phyloP scores from a whole-genome alignment of 1,284 basidiomycete genomes.

The Melampsora occidentalis region DNA sequence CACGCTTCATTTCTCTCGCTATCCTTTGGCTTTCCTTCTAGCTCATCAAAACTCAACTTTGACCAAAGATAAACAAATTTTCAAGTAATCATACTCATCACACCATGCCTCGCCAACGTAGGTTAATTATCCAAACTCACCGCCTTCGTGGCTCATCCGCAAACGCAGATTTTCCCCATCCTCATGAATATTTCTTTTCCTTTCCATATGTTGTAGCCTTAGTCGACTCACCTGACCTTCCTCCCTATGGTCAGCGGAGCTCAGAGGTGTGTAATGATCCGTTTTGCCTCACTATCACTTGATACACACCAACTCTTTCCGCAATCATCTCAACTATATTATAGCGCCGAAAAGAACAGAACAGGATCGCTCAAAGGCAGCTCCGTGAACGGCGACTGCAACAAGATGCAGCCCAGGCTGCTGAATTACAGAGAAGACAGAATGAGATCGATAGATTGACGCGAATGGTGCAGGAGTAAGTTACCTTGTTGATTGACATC shows the following conservation, averaged over 20 bases:
- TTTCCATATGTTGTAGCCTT: conserved; percentile 24
- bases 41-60: not conserved
- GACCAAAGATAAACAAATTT: conserved; percentile 6
- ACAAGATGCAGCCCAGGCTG: conserved; percentile 40
- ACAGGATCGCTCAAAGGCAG: conserved; percentile 40
- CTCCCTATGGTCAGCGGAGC: conserved; percentile 44
- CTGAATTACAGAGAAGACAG: conserved; percentile 30
- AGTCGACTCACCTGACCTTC: conserved; percentile 36
- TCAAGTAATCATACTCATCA: conserved; percentile 7
- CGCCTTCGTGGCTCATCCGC: not conserved
- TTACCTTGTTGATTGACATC: not conserved
- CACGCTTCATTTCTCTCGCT: not conserved
- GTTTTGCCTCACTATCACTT: not conserved
- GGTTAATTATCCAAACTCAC: not conserved
- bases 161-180: not conserved
- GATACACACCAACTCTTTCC: not conserved
- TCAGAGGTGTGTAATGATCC: conserved; percentile 29
- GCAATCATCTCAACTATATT: not conserved
- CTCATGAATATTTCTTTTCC: not conserved
- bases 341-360: conserved; percentile 42
- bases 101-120: conserved; percentile 4
- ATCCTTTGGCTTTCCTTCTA: not conserved
- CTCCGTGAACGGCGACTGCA: conserved; percentile 41
- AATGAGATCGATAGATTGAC: conserved; percentile 37
- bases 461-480: conserved; percentile 34